Conservation (phyloP, 169 alveolate genomes). For the Plasmodium gonderi region DNA sequence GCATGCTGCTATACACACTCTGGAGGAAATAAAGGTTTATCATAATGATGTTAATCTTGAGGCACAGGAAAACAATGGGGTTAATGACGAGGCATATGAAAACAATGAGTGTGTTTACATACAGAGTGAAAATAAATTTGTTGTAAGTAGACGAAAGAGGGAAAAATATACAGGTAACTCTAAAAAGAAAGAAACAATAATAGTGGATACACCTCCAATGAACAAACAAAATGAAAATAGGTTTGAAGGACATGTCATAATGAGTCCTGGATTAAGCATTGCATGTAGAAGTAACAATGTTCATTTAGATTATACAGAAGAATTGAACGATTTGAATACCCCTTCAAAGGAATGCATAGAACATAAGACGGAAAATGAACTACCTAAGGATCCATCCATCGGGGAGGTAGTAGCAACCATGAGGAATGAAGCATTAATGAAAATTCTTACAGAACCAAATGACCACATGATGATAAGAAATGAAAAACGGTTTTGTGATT, state of each 20-base stretch:
- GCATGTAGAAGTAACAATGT: background rate
- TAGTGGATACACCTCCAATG: background rate
- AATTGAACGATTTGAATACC: background rate
- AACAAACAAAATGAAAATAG: background rate
- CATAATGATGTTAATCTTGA: background rate
- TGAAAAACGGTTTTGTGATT: slow-evolving; percentile 84
- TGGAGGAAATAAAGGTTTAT: background rate
- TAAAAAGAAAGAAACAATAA: background rate
- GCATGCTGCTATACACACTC: too few relatives aligned
- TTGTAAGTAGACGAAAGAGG: slow-evolving; percentile 3
- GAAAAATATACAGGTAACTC: background rate
- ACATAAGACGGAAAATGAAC: background rate
- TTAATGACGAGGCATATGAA: slow-evolving; percentile 31
- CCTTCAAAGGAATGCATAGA: background rate
- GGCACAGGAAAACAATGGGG: background rate
- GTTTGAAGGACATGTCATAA: background rate
- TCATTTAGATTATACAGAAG: background rate
- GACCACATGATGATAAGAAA: slow-evolving; percentile 76
- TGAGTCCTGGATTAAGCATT: background rate
- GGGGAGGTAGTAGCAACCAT: background rate
- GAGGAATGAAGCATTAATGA: slow-evolving; percentile 51
- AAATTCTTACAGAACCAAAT: slow-evolving; percentile 28
- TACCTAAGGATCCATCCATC: too few relatives aligned
- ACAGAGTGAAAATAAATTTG: slow-evolving; percentile 1
- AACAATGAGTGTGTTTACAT: slow-evolving; percentile 61